These are phyloP conservation scores for Podila epicladia DNA, from an alignment of 192 early-diverging fungal species.

Conservation along the genomic window DNA sequence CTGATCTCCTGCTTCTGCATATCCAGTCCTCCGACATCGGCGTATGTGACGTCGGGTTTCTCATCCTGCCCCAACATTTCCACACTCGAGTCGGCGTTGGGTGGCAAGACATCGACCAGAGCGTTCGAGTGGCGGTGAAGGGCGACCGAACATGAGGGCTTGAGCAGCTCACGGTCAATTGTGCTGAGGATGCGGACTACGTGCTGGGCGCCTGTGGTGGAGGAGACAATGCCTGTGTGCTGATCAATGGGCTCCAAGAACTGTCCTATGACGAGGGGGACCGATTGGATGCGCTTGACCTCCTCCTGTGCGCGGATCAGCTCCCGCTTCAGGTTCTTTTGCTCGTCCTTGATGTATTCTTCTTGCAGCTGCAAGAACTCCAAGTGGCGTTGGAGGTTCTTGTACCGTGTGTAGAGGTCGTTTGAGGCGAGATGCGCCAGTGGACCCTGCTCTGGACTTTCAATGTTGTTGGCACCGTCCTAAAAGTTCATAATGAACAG, in stretches of 20 bases:
- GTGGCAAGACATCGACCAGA: conserved; percentile 96
- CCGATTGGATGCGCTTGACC: conserved; percentile 97
- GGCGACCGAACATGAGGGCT: conserved; percentile 93
- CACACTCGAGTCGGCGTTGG: conserved; percentile 94
- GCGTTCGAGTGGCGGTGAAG: conserved; percentile 98
- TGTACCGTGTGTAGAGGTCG: conserved; percentile 93
- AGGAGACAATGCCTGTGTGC: conserved; percentile 94
- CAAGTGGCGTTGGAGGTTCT: conserved; percentile 93
- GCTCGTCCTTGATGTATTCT: conserved; percentile 99
- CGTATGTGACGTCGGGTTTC: conserved; percentile 82
- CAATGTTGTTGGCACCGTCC: conserved; percentile 12
- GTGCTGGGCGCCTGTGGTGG: conserved; percentile 92
- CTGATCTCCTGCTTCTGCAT: conserved; percentile 94
- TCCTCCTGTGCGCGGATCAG: conserved; percentile 95
- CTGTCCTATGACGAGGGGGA: conserved; percentile 98
- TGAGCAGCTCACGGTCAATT: conserved; percentile 96
- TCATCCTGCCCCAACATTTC: conserved; percentile 84
- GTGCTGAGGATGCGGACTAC: conserved; percentile 96
- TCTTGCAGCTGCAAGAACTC: conserved; percentile 98
- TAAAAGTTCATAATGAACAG: not conserved
- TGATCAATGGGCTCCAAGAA: conserved; percentile 98
- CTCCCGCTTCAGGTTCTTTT: conserved; percentile 96
- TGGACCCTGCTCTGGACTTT: conserved; percentile 47
- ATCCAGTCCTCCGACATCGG: conserved; percentile 88
- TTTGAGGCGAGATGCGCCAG: conserved; percentile 75